Evolutionary conservation across 1,139 yeast species (phyloP).

Genomic region (Debaryomyces nepalensis): DNA sequence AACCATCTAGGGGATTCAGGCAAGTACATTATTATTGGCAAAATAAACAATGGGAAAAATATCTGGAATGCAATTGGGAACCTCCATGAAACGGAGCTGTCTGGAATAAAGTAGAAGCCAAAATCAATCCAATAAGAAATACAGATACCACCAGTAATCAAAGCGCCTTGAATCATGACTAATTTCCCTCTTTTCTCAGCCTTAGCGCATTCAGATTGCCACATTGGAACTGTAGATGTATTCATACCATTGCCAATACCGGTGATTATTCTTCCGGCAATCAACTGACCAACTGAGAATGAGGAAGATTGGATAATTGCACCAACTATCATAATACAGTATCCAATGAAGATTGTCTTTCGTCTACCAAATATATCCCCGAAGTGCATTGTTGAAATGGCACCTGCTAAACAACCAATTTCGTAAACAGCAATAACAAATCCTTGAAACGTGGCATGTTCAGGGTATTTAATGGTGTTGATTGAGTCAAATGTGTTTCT

Average conservation of each 20-base stretch:
- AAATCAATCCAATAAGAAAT: slow-evolving; percentile 51
- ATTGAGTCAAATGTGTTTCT: slow-evolving; percentile 42
- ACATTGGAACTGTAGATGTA: slow-evolving; percentile 45
- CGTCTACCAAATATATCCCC: slow-evolving; percentile 43
- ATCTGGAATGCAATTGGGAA: slow-evolving; percentile 54
- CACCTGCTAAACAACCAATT: slow-evolving; percentile 41
- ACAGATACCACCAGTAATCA: slow-evolving; percentile 45
- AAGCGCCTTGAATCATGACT: slow-evolving; percentile 41
- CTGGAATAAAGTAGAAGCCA: slow-evolving; percentile 43
- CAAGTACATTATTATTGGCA: slow-evolving; percentile 34
- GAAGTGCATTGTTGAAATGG: slow-evolving; percentile 38
- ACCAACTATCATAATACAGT: slow-evolving; percentile 39
- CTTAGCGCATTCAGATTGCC: slow-evolving; percentile 43
- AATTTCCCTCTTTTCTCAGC: slow-evolving; percentile 40
- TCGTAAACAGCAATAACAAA: slow-evolving; percentile 42
- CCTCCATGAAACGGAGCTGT: slow-evolving; percentile 40
- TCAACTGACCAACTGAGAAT: slow-evolving; percentile 33
- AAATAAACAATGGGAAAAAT: slow-evolving; percentile 37
- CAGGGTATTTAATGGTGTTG: slow-evolving; percentile 22
- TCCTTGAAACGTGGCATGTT: slow-evolving; percentile 37
- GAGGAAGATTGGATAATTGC: slow-evolving; percentile 42
- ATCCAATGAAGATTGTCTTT: slow-evolving; percentile 36
- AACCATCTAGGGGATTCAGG: slow-evolving; percentile 62
- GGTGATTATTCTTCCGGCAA: slow-evolving; percentile 46
- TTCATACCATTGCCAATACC: slow-evolving; percentile 48